Conservation (phyloP, 2,329 filamentous ascomycete genomes). For the Phoma sp. region DNA sequence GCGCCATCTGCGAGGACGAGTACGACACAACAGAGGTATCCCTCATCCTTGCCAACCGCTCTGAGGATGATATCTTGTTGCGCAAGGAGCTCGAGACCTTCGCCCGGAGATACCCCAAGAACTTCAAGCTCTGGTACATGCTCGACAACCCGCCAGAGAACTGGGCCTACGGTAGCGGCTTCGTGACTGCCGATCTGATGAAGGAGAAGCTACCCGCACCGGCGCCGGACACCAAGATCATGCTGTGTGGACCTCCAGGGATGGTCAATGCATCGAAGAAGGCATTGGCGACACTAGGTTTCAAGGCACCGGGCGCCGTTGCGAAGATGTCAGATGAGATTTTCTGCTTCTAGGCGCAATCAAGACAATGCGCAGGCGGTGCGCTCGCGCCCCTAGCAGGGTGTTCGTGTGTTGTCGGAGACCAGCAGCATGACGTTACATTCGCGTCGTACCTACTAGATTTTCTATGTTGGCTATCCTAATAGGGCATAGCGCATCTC, state of each 20-base stretch:
- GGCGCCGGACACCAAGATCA: constrained; percentile 56
- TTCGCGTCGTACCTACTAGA: too few species aligned
- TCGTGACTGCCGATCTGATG: constrained; percentile 56
- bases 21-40: constrained; percentile 62
- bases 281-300: constrained; percentile 53
- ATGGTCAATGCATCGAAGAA: constrained; percentile 65
- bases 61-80: constrained; percentile 65
- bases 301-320: constrained; percentile 56
- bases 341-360: constrained; percentile 55
- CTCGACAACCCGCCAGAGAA: constrained; percentile 45
- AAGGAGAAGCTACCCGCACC: constrained; percentile 56
- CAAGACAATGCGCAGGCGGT: neutral
- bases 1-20: constrained; percentile 67
- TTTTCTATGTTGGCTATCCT: too few species aligned
- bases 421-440: neutral
- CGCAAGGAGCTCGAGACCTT: constrained; percentile 62
- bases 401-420: neutral
- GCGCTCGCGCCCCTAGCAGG: neutral
- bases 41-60: constrained; percentile 65
- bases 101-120: constrained; percentile 58
- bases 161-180: constrained; percentile 19
- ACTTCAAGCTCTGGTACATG: constrained; percentile 62
- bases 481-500: neutral
- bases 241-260: constrained; percentile 65
- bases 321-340: constrained; percentile 62